These are phyloP conservation scores for Medicago truncatula DNA, from an alignment of 306 rosid genomes.

Conservation along the genomic window DNA sequence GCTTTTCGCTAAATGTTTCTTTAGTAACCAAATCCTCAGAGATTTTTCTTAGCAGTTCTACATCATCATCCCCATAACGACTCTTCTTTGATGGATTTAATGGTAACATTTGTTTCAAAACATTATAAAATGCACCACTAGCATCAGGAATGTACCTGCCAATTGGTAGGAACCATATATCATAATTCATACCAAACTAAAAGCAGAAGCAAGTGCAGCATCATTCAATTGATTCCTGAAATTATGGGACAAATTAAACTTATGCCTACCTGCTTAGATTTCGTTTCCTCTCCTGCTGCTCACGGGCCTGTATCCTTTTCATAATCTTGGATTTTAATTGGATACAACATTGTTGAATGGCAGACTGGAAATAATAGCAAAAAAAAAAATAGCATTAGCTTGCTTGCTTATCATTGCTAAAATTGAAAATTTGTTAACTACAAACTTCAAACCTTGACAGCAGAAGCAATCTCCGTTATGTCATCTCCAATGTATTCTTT, in stretches of 20 bases:
- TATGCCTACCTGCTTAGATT: constrained; percentile 72
- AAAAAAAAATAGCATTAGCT: constrained; percentile 38
- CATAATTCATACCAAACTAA: constrained; percentile 19
- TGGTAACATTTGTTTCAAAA: constrained; percentile 66
- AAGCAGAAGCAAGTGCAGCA: constrained; percentile 16
- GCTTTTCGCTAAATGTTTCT: constrained; percentile 76
- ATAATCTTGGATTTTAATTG: constrained; percentile 92
- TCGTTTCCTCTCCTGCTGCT: constrained; percentile 96
- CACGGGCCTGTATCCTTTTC: constrained; percentile 95
- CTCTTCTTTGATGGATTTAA: constrained; percentile 68
- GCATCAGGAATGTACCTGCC: constrained; percentile 88
- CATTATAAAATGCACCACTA: constrained; percentile 66
- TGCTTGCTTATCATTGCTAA: constrained; percentile 16
- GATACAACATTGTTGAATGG: constrained; percentile 92
- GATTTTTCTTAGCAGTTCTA: constrained; percentile 66
- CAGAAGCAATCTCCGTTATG: constrained; percentile 91
- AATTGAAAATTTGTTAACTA: constrained; percentile 30
- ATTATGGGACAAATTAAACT: constrained; percentile 29
- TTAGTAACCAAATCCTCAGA: constrained; percentile 69
- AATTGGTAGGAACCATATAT: constrained; percentile 38
- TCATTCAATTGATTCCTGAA: constrained; percentile 27
- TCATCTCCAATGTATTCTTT: constrained; percentile 99
- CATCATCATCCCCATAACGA: constrained; percentile 58
- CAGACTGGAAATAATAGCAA: constrained; percentile 65
- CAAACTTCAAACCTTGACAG: constrained; percentile 76